Percentiles rank a stretch among this genome's conserved stretches.
phyloP scores from a whole-genome alignment of 78 protist species.

The Dictyostelium capitatum region DNA sequence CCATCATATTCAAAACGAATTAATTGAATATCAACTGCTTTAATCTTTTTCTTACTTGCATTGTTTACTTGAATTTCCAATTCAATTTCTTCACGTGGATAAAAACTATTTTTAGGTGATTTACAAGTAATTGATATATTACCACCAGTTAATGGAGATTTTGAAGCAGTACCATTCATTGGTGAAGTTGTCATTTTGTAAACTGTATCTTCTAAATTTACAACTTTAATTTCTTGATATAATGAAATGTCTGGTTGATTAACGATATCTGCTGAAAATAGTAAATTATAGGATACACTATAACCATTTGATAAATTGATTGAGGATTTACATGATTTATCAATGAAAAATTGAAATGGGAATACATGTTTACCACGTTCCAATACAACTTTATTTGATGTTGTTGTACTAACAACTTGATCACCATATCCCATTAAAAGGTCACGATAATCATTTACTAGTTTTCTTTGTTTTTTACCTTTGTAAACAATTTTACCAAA shows the following conservation, averaged over 20 bases:
- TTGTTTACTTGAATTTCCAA: constrained; percentile 6
- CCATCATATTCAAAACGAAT: not conserved
- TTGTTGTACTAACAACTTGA: not conserved
- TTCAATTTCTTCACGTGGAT: constrained; percentile 46
- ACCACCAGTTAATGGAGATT: constrained; percentile 53
- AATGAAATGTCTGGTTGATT: constrained; percentile 16
- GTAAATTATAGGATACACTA: not conserved
- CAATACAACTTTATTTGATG: not conserved
- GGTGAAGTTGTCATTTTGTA: constrained; percentile 12
- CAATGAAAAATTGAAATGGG: constrained; percentile 52
- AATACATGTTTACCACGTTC: constrained; percentile 35
- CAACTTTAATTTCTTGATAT: not conserved
- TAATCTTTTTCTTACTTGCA: constrained; percentile 24
- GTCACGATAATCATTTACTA: constrained; percentile 19
- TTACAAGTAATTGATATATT: not conserved
- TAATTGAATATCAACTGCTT: not conserved
- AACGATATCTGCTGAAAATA: constrained; percentile 19
- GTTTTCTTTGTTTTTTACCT: constrained; percentile 6
- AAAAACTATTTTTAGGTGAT: constrained; percentile 6
- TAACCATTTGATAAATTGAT: not conserved
- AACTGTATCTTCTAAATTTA: constrained; percentile 46
- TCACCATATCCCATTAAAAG: not conserved
- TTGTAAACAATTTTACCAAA: not conserved
- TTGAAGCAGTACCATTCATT: constrained; percentile 13
- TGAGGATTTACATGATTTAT: constrained; percentile 30